Percentiles rank a stretch among this genome's conserved stretches.
These are phyloP conservation scores for Fusarium sp. DNA, from an alignment of 2,329 filamentous ascomycete genomes.

Conservation along the genomic window DNA sequence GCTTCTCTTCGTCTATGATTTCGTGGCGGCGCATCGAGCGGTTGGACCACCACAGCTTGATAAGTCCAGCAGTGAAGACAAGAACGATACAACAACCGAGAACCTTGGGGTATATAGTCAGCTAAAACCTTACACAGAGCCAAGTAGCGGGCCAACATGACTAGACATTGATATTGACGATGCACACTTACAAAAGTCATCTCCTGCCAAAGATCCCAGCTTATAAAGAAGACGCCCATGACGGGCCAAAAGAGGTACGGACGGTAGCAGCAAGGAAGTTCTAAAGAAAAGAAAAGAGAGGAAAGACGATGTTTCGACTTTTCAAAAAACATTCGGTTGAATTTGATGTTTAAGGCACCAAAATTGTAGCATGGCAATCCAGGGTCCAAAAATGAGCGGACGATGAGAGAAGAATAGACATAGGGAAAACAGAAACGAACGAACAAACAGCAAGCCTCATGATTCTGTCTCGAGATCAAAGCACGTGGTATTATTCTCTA, in stretches of 20 bases:
- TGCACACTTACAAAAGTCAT: slow-evolving; percentile 81
- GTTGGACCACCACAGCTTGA: slow-evolving; percentile 74
- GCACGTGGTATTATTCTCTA: slow-evolving; percentile 4
- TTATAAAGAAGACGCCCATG: slow-evolving; percentile 68
- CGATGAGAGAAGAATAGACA: slow-evolving; percentile 12
- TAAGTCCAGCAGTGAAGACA: slow-evolving; percentile 75
- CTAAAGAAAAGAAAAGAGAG: background rate
- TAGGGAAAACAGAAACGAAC: background rate
- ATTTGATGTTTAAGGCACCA: slow-evolving; percentile 25
- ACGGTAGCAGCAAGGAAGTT: slow-evolving; percentile 2
- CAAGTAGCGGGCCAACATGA: background rate
- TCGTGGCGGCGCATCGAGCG: slow-evolving; percentile 67
- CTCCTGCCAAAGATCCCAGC: slow-evolving; percentile 88
- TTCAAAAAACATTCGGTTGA: slow-evolving; percentile 21
- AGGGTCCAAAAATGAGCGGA: slow-evolving; percentile 34
- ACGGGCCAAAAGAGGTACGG: slow-evolving; percentile 15
- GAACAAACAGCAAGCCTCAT: slow-evolving; percentile 3
- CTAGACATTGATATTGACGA: background rate
- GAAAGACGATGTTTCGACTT: slow-evolving; percentile 15
- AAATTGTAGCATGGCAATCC: slow-evolving; percentile 36
- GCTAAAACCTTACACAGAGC: background rate
- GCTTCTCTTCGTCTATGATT: slow-evolving; percentile 74
- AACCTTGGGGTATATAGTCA: slow-evolving; percentile 62
- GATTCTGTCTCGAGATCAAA: background rate
- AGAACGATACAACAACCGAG: slow-evolving; percentile 76